Evolutionary conservation across 1,139 yeast genomes (phyloP).

Genomic region (Wickerhamomyces sp.): DNA sequence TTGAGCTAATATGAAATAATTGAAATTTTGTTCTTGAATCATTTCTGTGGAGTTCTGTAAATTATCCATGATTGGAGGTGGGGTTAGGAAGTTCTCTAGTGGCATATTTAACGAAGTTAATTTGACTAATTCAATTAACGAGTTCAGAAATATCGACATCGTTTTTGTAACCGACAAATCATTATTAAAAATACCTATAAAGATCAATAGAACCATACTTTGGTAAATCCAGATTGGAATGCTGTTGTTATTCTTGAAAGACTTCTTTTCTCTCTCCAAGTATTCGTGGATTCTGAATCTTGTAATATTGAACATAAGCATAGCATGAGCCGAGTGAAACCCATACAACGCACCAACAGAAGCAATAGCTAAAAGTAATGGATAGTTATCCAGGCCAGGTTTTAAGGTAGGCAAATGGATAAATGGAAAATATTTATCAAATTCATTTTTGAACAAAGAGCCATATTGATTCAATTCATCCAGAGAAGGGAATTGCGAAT

Average conservation of each 20-base stretch:
- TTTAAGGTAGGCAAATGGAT: conserved; percentile 69
- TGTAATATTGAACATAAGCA: conserved; percentile 72
- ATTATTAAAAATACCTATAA: conserved; percentile 77
- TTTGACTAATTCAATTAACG: conserved; percentile 74
- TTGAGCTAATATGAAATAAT: conserved; percentile 76
- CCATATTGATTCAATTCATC: conserved; percentile 73
- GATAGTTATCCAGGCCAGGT: conserved; percentile 60
- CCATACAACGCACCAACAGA: conserved; percentile 87
- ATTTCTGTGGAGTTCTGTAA: conserved; percentile 31
- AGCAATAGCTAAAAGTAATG: conserved; percentile 76
- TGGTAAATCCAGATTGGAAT: conserved; percentile 91
- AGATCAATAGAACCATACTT: conserved; percentile 73
- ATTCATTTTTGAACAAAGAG: conserved; percentile 65
- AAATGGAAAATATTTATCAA: conserved; percentile 78
- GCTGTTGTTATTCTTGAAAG: conserved; percentile 50
- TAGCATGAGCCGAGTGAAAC: conserved; percentile 75
- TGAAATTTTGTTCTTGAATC: conserved; percentile 49
- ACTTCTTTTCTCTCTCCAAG: conserved; percentile 56
- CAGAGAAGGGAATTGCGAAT: conserved; percentile 65
- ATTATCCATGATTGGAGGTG: conserved; percentile 44
- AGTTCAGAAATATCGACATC: conserved; percentile 70
- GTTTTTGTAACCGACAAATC: conserved; percentile 68
- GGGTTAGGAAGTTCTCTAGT: conserved; percentile 54
- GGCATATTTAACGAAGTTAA: conserved; percentile 75
- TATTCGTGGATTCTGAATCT: conserved; percentile 73